phyloP scores from a whole-genome alignment of 257 asterid species.

The Nicotiana noctiflora region DNA sequence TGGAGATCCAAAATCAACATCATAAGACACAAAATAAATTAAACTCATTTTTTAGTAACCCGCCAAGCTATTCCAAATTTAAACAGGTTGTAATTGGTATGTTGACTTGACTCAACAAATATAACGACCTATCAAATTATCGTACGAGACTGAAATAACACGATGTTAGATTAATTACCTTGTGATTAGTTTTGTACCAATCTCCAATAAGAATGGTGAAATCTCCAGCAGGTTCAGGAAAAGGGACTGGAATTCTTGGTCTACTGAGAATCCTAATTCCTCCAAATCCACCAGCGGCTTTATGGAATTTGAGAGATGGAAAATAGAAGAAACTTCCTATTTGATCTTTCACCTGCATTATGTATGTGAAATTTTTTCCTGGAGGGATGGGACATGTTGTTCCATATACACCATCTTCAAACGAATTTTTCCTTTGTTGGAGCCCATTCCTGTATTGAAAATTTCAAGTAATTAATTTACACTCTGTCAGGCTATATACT shows the following conservation, averaged over 20 bases:
- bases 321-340: constrained; percentile 64
- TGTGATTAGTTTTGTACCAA: constrained; percentile 55
- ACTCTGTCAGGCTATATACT: not conserved
- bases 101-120: too few species aligned
- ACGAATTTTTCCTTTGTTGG: constrained; percentile 62
- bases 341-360: constrained; percentile 60
- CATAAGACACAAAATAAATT: not conserved
- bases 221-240: constrained; percentile 49
- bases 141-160: not conserved
- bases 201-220: constrained; percentile 54
- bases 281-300: constrained; percentile 71
- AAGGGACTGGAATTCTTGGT: constrained; percentile 65
- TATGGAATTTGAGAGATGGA: constrained; percentile 59
- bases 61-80: not conserved
- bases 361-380: constrained; percentile 55
- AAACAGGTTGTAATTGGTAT: not conserved
- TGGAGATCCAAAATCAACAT: constrained; percentile 13
- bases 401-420: constrained; percentile 56
- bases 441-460: constrained; percentile 43
- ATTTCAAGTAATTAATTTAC: not conserved
- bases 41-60: constrained; percentile 16
- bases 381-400: constrained; percentile 77
- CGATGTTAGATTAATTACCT: constrained; percentile 18
- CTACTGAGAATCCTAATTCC: constrained; percentile 57
- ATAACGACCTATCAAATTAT: too few species aligned